These are phyloP conservation scores for Platanthera zijinensis DNA, from an alignment of 106 monocot species.

Conservation along the genomic window DNA sequence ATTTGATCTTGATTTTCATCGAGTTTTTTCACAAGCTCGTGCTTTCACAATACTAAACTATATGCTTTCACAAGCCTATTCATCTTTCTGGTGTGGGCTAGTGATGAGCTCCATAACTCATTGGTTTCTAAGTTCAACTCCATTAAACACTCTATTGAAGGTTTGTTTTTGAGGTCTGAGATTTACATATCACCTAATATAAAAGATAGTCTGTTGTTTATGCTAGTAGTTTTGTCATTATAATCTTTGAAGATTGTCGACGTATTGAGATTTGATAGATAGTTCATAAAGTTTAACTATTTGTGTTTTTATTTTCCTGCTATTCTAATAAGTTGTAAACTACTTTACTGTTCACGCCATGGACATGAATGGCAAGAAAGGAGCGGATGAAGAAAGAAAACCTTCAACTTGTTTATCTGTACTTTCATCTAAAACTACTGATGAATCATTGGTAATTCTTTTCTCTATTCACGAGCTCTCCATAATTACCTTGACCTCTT, in stretches of 20 bases:
- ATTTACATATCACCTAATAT: no score
- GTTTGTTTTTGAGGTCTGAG: slow-evolving; percentile 5
- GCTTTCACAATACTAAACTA: no score
- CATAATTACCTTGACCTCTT: not conserved
- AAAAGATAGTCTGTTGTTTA: no score
- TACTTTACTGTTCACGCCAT: slow-evolving; percentile 5
- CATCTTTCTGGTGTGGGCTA: slow-evolving; percentile 19
- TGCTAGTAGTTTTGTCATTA: no score
- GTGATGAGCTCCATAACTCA: slow-evolving; percentile 28
- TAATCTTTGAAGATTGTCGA: no score
- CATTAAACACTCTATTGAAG: slow-evolving; percentile 19
- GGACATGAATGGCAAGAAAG: slow-evolving; percentile 10
- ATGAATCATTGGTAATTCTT: slow-evolving; percentile 22
- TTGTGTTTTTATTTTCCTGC: no score
- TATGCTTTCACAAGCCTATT: slow-evolving; percentile 20
- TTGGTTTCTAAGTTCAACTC: slow-evolving; percentile 14
- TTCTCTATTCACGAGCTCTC: not conserved
- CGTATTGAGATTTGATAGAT: no score
- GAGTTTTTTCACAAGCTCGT: no score
- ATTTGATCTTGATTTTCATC: no score
- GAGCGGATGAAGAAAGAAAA: not conserved
- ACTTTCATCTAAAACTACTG: slow-evolving; percentile 16
- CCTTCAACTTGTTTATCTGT: slow-evolving; percentile 1
- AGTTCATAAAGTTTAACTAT: no score
- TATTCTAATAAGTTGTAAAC: not conserved